phyloP scores from a whole-genome alignment of 2,329 filamentous ascomycete genomes.

The Colletotrichum sp. region DNA sequence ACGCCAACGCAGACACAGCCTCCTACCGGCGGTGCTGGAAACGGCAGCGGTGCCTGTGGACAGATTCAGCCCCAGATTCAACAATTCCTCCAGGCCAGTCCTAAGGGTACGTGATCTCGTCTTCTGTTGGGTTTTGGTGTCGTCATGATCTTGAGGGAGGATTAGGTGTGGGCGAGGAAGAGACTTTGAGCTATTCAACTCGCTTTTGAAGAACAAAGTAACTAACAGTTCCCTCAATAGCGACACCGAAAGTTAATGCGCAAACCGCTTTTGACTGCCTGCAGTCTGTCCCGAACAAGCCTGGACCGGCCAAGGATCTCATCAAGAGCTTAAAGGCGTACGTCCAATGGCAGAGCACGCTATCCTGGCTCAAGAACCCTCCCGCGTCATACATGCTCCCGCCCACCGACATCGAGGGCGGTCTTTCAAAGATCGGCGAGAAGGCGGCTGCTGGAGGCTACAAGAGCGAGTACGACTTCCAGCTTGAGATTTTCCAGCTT shows the following conservation, averaged over 20 bases:
- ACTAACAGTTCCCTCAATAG: slow-evolving; percentile 18
- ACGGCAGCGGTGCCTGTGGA: neutral
- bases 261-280: slow-evolving; percentile 42
- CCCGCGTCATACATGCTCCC: slow-evolving; percentile 56
- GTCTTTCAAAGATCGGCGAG: slow-evolving; percentile 47
- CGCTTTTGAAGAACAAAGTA: neutral
- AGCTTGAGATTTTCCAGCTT: slow-evolving; percentile 57
- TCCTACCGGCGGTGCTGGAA: neutral
- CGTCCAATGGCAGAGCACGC: slow-evolving; percentile 53
- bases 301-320: slow-evolving; percentile 36
- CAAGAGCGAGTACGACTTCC: slow-evolving; percentile 59
- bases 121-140: neutral
- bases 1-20: neutral
- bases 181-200: neutral
- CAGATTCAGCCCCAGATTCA: slow-evolving; percentile 1
- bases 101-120: slow-evolving; percentile 3
- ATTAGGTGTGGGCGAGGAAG: neutral
- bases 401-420: slow-evolving; percentile 50
- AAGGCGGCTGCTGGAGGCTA: slow-evolving; percentile 48
- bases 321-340: slow-evolving; percentile 44
- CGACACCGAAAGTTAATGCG: slow-evolving; percentile 37
- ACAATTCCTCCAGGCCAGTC: neutral
- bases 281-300: slow-evolving; percentile 42
- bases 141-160: neutral
- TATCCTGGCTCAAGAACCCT: slow-evolving; percentile 55